Conservation (phyloP, 2,329 filamentous ascomycete genomes). For the Achaetomium macrosporum region DNA sequence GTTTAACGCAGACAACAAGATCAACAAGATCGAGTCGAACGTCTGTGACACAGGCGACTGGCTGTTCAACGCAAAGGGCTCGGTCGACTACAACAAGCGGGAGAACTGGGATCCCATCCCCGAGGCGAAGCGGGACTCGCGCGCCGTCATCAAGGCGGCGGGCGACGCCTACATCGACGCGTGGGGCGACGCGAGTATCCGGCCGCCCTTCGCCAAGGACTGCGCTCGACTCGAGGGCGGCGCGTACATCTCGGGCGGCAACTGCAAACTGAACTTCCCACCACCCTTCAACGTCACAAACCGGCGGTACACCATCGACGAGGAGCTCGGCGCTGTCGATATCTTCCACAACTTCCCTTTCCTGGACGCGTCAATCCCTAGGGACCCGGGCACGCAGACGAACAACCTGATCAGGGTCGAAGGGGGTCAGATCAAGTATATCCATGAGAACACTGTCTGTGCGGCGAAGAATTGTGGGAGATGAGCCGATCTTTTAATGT, state of each 20-base stretch:
- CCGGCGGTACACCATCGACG: slow-evolving; percentile 27
- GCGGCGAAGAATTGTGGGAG: background rate
- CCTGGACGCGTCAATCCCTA: slow-evolving; percentile 17
- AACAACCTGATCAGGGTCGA: slow-evolving; percentile 27
- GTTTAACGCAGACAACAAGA: background rate
- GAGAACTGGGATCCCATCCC: slow-evolving; percentile 25
- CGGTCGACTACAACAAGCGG: slow-evolving; percentile 19
- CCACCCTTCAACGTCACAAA: slow-evolving; percentile 19
- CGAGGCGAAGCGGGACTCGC: slow-evolving; percentile 13
- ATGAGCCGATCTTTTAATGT: no score
- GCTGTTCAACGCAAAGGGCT: slow-evolving; percentile 25
- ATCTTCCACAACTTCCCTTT: slow-evolving; percentile 26
- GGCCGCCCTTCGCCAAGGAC: slow-evolving; percentile 19
- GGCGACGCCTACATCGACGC: slow-evolving; percentile 26
- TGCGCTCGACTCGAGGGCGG: slow-evolving; percentile 27
- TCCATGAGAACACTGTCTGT: slow-evolving; percentile 18
- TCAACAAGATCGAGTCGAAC: slow-evolving; percentile 16
- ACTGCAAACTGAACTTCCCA: slow-evolving; percentile 21
- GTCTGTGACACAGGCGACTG: slow-evolving; percentile 25
- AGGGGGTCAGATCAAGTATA: slow-evolving; percentile 24
- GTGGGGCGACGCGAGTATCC: slow-evolving; percentile 19
- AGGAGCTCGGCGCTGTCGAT: slow-evolving; percentile 25
- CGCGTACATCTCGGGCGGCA: slow-evolving; percentile 16
- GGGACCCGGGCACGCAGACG: slow-evolving; percentile 18
- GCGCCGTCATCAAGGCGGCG: slow-evolving; percentile 22